Evolutionary conservation across 129 eudicot species (phyloP).

Genomic region (Mikania micrantha): DNA sequence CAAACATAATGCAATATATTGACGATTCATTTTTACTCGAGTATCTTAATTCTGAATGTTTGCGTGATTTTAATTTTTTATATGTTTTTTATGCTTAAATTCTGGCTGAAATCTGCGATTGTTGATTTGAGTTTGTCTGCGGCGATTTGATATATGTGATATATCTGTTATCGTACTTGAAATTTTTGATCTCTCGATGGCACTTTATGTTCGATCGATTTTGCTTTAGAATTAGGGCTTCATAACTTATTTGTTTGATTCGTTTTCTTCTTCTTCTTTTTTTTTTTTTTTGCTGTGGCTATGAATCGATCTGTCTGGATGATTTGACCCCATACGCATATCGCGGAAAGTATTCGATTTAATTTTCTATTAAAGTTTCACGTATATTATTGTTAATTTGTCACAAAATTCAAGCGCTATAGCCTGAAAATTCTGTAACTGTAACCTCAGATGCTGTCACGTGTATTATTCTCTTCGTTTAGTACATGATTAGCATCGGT

Average conservation of each 20-base stretch:
- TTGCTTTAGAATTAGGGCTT: conserved; percentile 13
- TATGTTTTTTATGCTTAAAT: not conserved
- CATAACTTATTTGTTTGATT: not conserved
- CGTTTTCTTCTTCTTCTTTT: not conserved
- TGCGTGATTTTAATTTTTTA: not conserved
- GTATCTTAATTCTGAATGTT: not conserved
- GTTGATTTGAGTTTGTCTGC: conserved; percentile 3
- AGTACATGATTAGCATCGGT: not conserved
- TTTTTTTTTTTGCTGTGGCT: not conserved
- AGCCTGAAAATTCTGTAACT: not conserved
- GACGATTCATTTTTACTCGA: not conserved
- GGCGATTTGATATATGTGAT: not conserved
- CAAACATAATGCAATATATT: not conserved
- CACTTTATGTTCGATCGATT: conserved; percentile 7
- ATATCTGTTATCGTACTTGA: conserved; percentile 5
- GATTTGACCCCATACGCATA: conserved; percentile 1
- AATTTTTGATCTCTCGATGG: not conserved
- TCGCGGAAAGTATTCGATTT: not conserved
- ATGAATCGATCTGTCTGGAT: conserved; percentile 1
- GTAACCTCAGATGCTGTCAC: not conserved
- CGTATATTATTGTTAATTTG: not conserved
- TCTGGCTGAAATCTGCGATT: conserved; percentile 1
- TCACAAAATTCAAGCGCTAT: not conserved
- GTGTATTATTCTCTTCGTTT: not conserved
- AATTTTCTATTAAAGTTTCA: not conserved